Evolutionary conservation across 345 rosid genomes (phyloP).

Genomic region (Rhizophora mangle): DNA sequence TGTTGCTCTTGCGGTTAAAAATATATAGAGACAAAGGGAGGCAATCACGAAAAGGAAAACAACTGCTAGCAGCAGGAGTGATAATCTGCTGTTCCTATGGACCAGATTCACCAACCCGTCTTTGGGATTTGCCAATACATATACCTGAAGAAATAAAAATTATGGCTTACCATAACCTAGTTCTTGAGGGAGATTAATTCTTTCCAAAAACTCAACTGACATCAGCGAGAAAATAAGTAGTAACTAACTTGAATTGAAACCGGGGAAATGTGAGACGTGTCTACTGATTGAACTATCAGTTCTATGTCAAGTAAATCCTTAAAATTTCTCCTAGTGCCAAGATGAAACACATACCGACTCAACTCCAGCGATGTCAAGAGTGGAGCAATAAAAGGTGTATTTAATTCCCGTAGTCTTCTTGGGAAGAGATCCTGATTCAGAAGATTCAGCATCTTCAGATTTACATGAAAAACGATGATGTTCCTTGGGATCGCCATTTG

Average conservation of each 20-base stretch:
- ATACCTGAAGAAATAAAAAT: constrained; percentile 22
- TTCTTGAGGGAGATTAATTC: neutral
- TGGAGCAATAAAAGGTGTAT: constrained; percentile 31
- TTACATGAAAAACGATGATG: constrained; percentile 1
- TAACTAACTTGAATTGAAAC: neutral
- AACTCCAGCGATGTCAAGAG: constrained; percentile 36
- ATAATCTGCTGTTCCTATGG: constrained; percentile 16
- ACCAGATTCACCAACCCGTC: constrained; percentile 14
- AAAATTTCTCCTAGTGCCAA: neutral
- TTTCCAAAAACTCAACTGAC: neutral
- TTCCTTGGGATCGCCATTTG: neutral
- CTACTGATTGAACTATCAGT: neutral
- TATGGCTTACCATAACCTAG: neutral
- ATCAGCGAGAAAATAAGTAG: too few species aligned
- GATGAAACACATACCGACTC: constrained; percentile 19
- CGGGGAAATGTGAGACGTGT: neutral
- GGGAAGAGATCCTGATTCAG: neutral
- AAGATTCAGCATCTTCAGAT: constrained; percentile 5
- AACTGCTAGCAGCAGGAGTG: constrained; percentile 16
- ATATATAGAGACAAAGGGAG: constrained; percentile 22
- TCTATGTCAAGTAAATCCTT: neutral
- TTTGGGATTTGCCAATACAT: constrained; percentile 26
- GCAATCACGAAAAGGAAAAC: constrained; percentile 18
- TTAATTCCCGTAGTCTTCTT: constrained; percentile 15
- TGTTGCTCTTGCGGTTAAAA: constrained; percentile 35